Base-by-base conservation (phyloP, 257 asterid genomes). In the Pogostemon cablin region DNA sequence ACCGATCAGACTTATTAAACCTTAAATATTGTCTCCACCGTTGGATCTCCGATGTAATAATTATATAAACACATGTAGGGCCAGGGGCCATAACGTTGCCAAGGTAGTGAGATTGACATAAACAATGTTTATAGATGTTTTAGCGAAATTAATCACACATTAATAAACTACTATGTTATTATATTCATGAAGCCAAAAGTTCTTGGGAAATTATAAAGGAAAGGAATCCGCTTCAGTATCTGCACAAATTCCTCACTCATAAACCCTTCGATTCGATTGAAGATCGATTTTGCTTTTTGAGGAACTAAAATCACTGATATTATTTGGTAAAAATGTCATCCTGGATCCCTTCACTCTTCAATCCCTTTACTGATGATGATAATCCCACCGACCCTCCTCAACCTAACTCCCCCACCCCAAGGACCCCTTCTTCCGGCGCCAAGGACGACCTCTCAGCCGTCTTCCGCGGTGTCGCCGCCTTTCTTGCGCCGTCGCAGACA, bases 391-490 rank as follows among this genome's bases (percentile, higher is more conserved):
- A 71, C 43, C 67, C 75, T 3, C 67, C 75, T 3, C 63, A 47
- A 5, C 3, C 75, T 58, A 12, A 82, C 62, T 44, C 79, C 41
- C 75, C 83, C 55, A 67, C 62, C 69, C 75, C 57, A 1, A 77
- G 50, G 56, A 69, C 67, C 79, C 68, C 81, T 49, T 49, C 78
- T 8, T 59, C 78, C n/a, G 78, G 78, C 61, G 77, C 84, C 35
- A 84, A 68, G 5, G 81, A 79, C 2, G 92, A 86, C 65, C 81
- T 86, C 62, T 71, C 90, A 3, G 81, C 81, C 68, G 80, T 84
- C 37, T 80, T 83, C 69, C 85, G 90, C 62, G 93, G 93, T n/a
- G 90, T 87, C 57, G 88, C 93, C 48, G 79, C 88, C 74, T 86
- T 89, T 59, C 87, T 89, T 4, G 83, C 88, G 7, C 88, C 91